Base-by-base conservation (phyloP, 768 basidiomycete species). In the Lactarius deliciosus region DNA sequence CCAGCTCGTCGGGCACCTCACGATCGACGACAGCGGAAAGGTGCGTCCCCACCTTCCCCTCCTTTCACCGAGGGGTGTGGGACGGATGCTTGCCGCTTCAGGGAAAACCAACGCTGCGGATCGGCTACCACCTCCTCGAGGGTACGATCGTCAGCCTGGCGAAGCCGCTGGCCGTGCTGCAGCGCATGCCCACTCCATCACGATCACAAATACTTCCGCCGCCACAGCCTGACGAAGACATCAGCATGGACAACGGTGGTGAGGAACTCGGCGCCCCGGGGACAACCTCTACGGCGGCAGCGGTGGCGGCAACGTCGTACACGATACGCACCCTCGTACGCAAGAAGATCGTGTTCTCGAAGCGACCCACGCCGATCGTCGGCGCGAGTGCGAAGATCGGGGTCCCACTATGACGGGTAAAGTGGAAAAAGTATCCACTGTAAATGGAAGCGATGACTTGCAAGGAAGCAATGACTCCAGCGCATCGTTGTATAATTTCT, bases 61-160 rank as follows among this genome's bases (percentile, higher is more conserved):
- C n/a, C 41, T 25, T 5, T 5, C 38, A 16, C 64, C 43, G 47
- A 9, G 11, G 25, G 28, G 55, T 34, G 40, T n/a, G 36, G 61
- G 63, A 20, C 43, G 60, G 18, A 57, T 41, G 22, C 50, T 54
- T 3, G 0, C 22, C 15, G 38, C 25, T 22, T 58, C 22, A 93
- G 92, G 87, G 85, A 68, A 91, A 88, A 70, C 87, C 92, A 4
- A 93, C 87, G 2, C 81, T 98, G 7, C 76, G 81, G 62, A 90
- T 98, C 66, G 95, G 95, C 15, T 88, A 96, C 76, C 94, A 97
- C 72, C 81, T 95, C 36, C 85, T 98, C 5, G 96, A 98, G 73
- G 95, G 95, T 61, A 92, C 90, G 74, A 81, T 96, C 66, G 81
- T 85, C 40, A 80, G 77, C 55, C 81, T 98, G 8, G 78, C 88